Evolutionary conservation across 164 flowering plant species (phyloP), one percentile per base, ranked within the genome.

Genomic region (Litsea cubeba): DNA sequence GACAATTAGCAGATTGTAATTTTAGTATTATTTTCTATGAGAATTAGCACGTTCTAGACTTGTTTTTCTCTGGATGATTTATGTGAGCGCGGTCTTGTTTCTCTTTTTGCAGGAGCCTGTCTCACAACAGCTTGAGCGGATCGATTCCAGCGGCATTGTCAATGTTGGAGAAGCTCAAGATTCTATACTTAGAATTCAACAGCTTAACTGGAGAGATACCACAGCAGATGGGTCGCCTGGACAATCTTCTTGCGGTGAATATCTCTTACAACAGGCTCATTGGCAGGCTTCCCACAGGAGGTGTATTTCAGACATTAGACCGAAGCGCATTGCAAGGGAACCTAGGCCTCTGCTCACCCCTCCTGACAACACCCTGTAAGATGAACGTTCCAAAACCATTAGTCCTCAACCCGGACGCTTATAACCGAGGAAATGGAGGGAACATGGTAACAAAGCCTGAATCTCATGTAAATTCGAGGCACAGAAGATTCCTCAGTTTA

Each of bases 311-410:
- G 65, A 90, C 74, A 75, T 76, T 95, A 69, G 98, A 93, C 68
- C 81, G 80, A 74, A 89, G 89, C 75, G 78, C 97, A 28, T 67
- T 95, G 63, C 82, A 88, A 68, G 99, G 98, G 17, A 95, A 95
- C 77, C 74, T 87, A 20, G 99, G 99, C 10, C 80, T 95, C n/a
- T 95, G 99, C 72, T 93, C 99, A 4, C 97, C 98, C 3, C 79
- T 90, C 76, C 72, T 95, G 79, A 87, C 84, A 51, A 95, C 92
- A 50, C 98, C 97, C 0, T 95, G 99, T 68, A 88, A 80, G 76
- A 80, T 93, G 90, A 84, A 95, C 76, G 91, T 87, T 32, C 86
- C 90, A 22, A 95, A 95, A 84, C 99, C 99, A 11, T 77, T 95
- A 28, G 92, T 93, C 18, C 88, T 95, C 67, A 85, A 93, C 72